Conservation (phyloP, 495 filamentous ascomycete species). For the Neurospora hispaniola region DNA sequence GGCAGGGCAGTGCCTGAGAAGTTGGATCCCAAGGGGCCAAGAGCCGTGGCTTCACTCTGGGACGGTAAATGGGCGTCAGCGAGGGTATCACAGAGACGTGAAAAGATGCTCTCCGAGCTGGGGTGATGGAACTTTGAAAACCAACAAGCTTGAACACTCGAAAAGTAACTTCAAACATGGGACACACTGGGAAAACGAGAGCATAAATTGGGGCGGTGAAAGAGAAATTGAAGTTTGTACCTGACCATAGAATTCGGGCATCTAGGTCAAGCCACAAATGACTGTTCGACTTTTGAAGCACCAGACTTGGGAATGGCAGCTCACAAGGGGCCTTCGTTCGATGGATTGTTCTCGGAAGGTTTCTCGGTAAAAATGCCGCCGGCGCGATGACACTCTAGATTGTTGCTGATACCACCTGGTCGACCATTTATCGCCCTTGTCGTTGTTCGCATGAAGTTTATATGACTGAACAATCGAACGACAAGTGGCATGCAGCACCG, state of each 20-base stretch:
- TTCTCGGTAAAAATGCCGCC: neutral
- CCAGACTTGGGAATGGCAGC: no score
- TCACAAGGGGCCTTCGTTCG: neutral
- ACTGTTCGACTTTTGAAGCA: neutral
- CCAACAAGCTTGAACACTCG: neutral
- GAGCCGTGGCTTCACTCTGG: neutral
- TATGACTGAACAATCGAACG: neutral
- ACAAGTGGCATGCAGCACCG: neutral
- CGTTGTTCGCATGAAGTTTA: neutral
- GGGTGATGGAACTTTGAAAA: neutral
- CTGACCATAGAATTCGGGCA: neutral
- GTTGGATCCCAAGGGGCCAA: neutral
- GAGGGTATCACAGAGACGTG: neutral
- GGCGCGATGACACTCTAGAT: neutral
- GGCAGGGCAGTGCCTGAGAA: neutral
- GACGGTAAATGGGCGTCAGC: neutral
- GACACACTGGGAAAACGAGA: neutral
- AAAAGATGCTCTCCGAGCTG: neutral
- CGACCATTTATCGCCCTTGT: neutral
- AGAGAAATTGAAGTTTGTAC: neutral
- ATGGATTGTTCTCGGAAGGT: neutral
- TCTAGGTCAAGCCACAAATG: neutral
- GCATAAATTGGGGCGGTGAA: neutral
- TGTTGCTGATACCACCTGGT: neutral
- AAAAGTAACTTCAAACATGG: neutral